These are phyloP conservation scores for Pugionium cornutum DNA, from an alignment of 345 rosid genomes.

Conservation along the genomic window DNA sequence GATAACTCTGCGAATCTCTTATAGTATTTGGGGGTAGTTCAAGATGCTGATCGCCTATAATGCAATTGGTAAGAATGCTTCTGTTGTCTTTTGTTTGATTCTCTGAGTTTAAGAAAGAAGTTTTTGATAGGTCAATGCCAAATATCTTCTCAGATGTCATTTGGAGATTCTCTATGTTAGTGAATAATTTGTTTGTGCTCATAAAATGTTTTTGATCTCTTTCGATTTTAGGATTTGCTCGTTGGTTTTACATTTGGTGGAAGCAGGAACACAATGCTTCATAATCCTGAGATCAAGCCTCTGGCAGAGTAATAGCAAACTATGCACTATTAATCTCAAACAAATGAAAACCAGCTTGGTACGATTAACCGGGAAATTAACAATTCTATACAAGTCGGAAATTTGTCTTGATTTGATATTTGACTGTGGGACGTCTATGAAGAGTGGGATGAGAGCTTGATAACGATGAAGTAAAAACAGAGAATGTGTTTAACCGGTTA, in stretches of 20 bases:
- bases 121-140: too few species aligned
- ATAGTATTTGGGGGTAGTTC: constrained; percentile 84
- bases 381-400: not conserved
- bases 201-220: not conserved
- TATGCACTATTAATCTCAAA: constrained; percentile 65
- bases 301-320: constrained; percentile 72
- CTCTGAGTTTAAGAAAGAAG: not conserved
- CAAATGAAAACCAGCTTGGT: constrained; percentile 78
- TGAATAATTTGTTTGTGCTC: not conserved
- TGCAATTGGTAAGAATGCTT: constrained; percentile 66
- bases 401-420: not conserved
- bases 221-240: constrained; percentile 67
- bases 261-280: constrained; percentile 71
- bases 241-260: constrained; percentile 93
- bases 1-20: constrained; percentile 54
- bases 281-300: constrained; percentile 69
- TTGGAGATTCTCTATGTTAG: too few species aligned
- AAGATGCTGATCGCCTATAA: constrained; percentile 96
- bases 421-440: not conserved
- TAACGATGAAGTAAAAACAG: not conserved
- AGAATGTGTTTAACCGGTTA: not conserved
- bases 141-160: too few species aligned
- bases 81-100: constrained; percentile 18
- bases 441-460: too few species aligned
- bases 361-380: not conserved